Evolutionary conservation across 2,329 filamentous ascomycete species (phyloP).

Genomic region (Lachnellula subtilissima): DNA sequence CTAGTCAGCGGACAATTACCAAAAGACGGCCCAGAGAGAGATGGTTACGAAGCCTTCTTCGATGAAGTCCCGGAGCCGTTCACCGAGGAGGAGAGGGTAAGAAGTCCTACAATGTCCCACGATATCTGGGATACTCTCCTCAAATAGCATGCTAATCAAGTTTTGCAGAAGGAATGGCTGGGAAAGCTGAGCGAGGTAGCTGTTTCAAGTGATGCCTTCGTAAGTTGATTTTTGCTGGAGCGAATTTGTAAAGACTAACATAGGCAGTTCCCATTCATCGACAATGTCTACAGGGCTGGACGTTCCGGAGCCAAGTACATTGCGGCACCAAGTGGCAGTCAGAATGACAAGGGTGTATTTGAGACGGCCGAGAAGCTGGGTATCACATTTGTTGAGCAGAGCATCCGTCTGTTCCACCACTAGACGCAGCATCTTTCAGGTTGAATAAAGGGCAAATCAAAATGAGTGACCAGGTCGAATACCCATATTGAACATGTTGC

Average conservation of each 20-base stretch:
- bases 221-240: constrained; percentile 45
- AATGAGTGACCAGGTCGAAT: neutral
- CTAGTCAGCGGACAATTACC: constrained; percentile 88
- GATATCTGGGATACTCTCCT: neutral
- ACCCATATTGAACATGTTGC: neutral
- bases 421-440: constrained; percentile 38
- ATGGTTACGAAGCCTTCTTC: constrained; percentile 83
- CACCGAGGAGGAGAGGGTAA: constrained; percentile 68
- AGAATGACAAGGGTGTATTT: constrained; percentile 77
- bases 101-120: neutral
- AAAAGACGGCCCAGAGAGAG: constrained; percentile 74
- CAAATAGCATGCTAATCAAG: neutral
- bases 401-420: constrained; percentile 90
- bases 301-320: constrained; percentile 94
- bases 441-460: neutral
- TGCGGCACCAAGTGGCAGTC: constrained; percentile 84
- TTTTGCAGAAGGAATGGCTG: constrained; percentile 64
- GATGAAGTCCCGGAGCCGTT: constrained; percentile 83
- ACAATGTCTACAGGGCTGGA: constrained; percentile 90
- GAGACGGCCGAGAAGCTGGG: constrained; percentile 86
- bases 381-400: constrained; percentile 95
- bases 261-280: constrained; percentile 89
- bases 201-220: constrained; percentile 91
- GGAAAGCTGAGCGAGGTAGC: constrained; percentile 75
- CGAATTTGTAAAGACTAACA: constrained; percentile 1